A percentile compares a stretch with the other conserved stretches of the same genome.
phyloP scores from a whole-genome alignment of 768 basidiomycete species.

The Lactarius pseudohatsudake region DNA sequence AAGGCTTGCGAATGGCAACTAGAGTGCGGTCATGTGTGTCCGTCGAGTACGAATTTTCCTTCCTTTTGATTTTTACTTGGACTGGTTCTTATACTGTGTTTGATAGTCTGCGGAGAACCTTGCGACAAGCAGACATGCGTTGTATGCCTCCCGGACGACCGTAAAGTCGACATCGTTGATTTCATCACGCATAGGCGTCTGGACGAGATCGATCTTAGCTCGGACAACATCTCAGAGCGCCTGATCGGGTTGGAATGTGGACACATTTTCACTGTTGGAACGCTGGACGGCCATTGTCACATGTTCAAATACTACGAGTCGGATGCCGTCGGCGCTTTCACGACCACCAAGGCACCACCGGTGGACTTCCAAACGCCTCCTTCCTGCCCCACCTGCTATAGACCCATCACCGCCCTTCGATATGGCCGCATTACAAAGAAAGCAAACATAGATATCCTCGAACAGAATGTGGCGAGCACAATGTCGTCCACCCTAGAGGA shows the following conservation, averaged over 20 bases:
- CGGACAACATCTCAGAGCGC: conserved; percentile 35
- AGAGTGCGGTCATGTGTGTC: conserved; percentile 40
- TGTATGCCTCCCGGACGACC: conserved; percentile 32
- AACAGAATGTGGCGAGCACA: conserved; percentile 38
- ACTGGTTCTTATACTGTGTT: neutral
- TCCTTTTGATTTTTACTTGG: neutral
- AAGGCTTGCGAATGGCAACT: conserved; percentile 35
- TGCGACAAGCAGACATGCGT: conserved; percentile 38
- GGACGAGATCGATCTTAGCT: conserved; percentile 31
- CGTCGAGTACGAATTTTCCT: conserved; percentile 36
- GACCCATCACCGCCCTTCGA: conserved; percentile 36
- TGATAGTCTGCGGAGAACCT: conserved; percentile 41
- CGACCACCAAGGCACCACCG: conserved; percentile 32
- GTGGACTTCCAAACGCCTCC: conserved; percentile 35
- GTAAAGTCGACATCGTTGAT: conserved; percentile 38
- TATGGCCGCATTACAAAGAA: conserved; percentile 41
- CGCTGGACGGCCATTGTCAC: conserved; percentile 39
- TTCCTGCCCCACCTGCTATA: conserved; percentile 39
- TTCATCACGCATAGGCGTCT: conserved; percentile 37
- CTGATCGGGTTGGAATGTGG: conserved; percentile 37
- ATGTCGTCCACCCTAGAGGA: conserved; percentile 33
- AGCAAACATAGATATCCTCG: conserved; percentile 40
- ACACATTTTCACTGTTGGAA: conserved; percentile 43
- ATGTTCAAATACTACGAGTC: conserved; percentile 36
- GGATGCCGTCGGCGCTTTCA: conserved; percentile 32